Evolutionary conservation across 1,284 basidiomycete genomes (phyloP), one percentile per base, ranked within the genome.

Genomic region (Ganoderma lucidum): DNA sequence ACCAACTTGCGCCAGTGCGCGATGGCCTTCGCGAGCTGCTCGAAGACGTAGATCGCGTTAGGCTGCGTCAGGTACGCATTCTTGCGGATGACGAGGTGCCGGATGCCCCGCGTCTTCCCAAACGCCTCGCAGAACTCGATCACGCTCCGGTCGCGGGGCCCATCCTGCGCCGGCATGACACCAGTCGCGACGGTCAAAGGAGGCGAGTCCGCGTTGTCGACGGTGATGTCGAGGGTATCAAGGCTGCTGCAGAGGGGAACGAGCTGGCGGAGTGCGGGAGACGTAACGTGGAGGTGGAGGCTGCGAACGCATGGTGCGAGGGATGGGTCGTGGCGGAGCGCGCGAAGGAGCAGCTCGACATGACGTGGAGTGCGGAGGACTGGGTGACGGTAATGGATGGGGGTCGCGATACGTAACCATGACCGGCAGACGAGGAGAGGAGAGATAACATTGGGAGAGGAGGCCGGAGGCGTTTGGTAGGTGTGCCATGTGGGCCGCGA

Each of bases 401-500:
- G 87, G 0, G 83, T 83, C 0, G 81, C 83, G 69, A 90, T 88
- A 69, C 89, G 83, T 48, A 83, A 76, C 79, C 89, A 88, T 39
- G 80, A 72, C 51, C 77, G 83, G 59, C 78, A 87, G 53, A 87
- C 85, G 66, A 86, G 83, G 10, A 89, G 83, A 0, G 83, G 81
- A 3, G 85, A 79, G 17, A 79, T 74, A n/a, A 78, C 79, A 59
- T 74, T 68, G 23, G 69, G 67, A 64, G 64, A 28, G 19, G 48
- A 23, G 42, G 67, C 4, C 2, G 69, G 15, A 56, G 71, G 45
- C 32, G 70, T 56, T 39, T 65, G 67, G 75, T 63, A 75, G 70
- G 67, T 70, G 53, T 82, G 79, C 79, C 81, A 82, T 5, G 77
- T 53, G 14, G 81, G 78, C 61, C 72, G 74, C 58, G 48, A 63